Conservation (phyloP, 371 early-diverging fungal genomes). For the Sporodiniella umbellata region DNA sequence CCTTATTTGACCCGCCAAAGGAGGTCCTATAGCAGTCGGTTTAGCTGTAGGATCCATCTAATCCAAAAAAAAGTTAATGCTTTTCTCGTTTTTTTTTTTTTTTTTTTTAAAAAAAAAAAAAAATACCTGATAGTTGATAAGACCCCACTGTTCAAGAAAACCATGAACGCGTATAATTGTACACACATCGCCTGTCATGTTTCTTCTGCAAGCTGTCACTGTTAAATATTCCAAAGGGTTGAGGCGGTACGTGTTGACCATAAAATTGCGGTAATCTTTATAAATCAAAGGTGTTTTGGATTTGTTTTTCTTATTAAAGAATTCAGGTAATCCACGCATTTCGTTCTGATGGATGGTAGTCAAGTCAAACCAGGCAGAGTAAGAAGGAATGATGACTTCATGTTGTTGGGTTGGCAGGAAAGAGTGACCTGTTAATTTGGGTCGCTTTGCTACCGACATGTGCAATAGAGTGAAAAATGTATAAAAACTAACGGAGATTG, state of each 20-base stretch:
- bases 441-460: constrained; percentile 23
- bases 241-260: constrained; percentile 94
- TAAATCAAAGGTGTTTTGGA: constrained; percentile 91
- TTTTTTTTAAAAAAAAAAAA: no score
- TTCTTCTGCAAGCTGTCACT: constrained; percentile 93
- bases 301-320: constrained; percentile 88
- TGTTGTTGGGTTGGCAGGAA: constrained; percentile 73
- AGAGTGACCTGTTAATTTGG: constrained; percentile 52
- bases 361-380: constrained; percentile 94
- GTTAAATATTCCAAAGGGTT: constrained; percentile 95
- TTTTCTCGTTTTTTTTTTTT: constrained; percentile 9
- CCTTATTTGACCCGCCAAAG: constrained; percentile 89
- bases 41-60: constrained; percentile 90
- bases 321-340: constrained; percentile 89
- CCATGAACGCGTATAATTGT: constrained; percentile 96
- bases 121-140: constrained; percentile 99
- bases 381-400: constrained; percentile 84
- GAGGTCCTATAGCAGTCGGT: constrained; percentile 83
- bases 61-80: background rate
- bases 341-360: constrained; percentile 85
- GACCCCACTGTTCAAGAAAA: constrained; percentile 98
- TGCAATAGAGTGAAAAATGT: background rate
- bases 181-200: constrained; percentile 96
- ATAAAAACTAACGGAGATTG: background rate
- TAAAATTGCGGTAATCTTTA: constrained; percentile 95